Conservation (phyloP, 1,284 basidiomycete species). For the Ceratobasidium theobromae region DNA sequence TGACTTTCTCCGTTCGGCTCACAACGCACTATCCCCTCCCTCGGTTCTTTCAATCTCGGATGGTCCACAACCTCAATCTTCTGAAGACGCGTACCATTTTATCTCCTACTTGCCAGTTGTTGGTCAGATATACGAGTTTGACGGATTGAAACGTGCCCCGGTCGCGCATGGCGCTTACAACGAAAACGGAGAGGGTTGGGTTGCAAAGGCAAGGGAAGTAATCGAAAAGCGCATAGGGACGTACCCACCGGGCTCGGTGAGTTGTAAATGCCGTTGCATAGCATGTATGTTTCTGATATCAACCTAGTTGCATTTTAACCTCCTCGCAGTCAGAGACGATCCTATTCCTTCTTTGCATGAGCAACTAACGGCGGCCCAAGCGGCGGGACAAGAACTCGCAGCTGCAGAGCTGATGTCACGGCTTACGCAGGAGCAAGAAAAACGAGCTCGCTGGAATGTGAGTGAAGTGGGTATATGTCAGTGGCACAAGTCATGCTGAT, state of each 20-base stretch:
- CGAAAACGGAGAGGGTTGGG: conserved; percentile 74
- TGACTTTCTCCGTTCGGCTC: conserved; percentile 81
- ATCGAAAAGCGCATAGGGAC: conserved; percentile 84
- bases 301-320: conserved; percentile 81
- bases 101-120: conserved; percentile 84
- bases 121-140: conserved; percentile 85
- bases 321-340: conserved; percentile 81
- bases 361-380: conserved; percentile 54
- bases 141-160: conserved; percentile 77
- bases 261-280: conserved; percentile 41
- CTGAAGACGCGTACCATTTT: conserved; percentile 92
- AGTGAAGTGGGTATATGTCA: conserved; percentile 46
- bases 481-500: conserved; percentile 20
- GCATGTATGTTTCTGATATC: neutral
- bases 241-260: conserved; percentile 79
- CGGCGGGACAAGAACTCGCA: conserved; percentile 50
- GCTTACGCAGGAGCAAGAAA: conserved; percentile 73
- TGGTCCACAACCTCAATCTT: conserved; percentile 55
- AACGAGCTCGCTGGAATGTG: conserved; percentile 79
- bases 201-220: conserved; percentile 78
- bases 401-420: conserved; percentile 56
- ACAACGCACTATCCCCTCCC: conserved; percentile 88
- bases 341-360: conserved; percentile 66
- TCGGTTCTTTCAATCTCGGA: conserved; percentile 74
- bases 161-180: conserved; percentile 75